Conservation (phyloP, 75 land plant species). For the Sequoia sempervirens region DNA sequence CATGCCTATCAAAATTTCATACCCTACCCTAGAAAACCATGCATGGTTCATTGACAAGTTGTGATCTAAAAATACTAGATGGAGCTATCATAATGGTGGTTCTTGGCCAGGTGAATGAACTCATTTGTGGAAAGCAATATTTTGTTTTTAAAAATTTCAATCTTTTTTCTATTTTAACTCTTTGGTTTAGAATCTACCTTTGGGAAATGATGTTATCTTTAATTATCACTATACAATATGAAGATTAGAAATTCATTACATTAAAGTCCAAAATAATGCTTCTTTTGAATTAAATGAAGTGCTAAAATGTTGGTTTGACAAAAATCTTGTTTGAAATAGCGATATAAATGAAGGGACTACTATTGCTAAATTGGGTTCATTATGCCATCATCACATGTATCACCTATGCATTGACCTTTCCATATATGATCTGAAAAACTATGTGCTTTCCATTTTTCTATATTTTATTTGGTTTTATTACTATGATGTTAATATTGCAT, state of each 20-base stretch:
- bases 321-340: not conserved
- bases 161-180: not conserved
- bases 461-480: not conserved
- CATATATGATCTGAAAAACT: not conserved
- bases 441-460: not conserved
- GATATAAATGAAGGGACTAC: not conserved
- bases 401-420: conserved; percentile 1
- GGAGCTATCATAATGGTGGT: no score
- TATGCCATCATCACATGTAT: not conserved
- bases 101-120: no score
- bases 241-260: not conserved
- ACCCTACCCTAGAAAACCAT: no score
- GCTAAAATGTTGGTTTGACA: not conserved
- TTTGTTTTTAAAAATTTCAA: not conserved
- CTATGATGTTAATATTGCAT: not conserved
- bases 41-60: no score
- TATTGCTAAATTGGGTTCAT: not conserved
- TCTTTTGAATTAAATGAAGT: not conserved
- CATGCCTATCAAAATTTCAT: no score
- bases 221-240: not conserved
- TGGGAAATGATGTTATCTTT: not conserved
- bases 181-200: not conserved
- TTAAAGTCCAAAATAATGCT: not conserved
- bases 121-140: not conserved
- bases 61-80: no score